phyloP scores from a whole-genome alignment of 371 early-diverging fungal species.

The Haplosporangium sp. region DNA sequence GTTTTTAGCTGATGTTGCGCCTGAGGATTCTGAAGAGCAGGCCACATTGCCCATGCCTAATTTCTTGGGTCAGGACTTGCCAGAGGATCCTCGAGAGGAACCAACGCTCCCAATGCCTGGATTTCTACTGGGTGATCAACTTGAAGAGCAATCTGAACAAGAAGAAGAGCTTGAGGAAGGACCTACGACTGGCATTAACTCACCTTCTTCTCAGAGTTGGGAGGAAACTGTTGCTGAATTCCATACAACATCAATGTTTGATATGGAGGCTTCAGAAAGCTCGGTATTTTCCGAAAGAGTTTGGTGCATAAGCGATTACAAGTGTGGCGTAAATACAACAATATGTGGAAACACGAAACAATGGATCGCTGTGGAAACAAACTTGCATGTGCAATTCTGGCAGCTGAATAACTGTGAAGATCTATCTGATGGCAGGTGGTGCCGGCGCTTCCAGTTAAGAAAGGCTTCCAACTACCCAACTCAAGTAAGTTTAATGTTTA shows the following conservation, averaged over 20 bases:
- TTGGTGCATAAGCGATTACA: slow-evolving; percentile 43
- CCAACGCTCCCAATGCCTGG: background rate
- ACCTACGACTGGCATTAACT: background rate
- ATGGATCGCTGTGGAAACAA: slow-evolving; percentile 39
- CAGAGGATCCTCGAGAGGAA: slow-evolving; percentile 8
- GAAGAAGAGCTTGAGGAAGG: background rate
- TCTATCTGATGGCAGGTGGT: slow-evolving; percentile 22
- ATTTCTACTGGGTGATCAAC: background rate
- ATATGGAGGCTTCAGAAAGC: slow-evolving; percentile 7
- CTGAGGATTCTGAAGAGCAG: slow-evolving; percentile 7
- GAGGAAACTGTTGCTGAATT: background rate
- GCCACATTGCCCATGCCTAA: slow-evolving; percentile 21
- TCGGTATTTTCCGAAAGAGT: slow-evolving; percentile 24
- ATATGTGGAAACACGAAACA: slow-evolving; percentile 16
- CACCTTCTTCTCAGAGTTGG: no score
- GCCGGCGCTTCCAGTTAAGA: slow-evolving; percentile 1
- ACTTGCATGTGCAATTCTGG: slow-evolving; percentile 38
- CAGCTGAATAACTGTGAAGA: background rate
- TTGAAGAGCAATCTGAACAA: background rate
- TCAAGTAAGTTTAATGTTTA: slow-evolving; percentile 16
- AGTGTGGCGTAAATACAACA: background rate
- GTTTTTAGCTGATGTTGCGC: background rate
- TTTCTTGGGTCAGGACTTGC: background rate
- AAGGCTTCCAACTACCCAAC: slow-evolving; percentile 4
- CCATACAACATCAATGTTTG: background rate